Percentiles rank a stretch among this genome's conserved stretches.
Evolutionary conservation across 2,329 filamentous ascomycete genomes (phyloP).

Genomic region (Purpureocillium takamizusanense): DNA sequence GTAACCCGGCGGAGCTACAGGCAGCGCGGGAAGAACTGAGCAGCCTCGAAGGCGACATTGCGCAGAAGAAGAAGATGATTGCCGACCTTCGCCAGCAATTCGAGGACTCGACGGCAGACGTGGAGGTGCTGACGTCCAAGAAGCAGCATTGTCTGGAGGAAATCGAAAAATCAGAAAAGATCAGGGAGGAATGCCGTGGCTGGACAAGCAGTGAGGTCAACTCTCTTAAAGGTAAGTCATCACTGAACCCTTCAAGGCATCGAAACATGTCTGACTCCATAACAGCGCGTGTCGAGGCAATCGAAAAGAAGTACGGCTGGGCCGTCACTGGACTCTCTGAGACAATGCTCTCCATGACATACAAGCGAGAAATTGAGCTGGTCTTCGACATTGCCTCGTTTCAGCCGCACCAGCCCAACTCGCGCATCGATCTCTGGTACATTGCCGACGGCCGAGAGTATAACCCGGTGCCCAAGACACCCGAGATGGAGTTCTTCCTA

Average conservation of each 20-base stretch:
- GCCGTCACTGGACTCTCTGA: constrained; percentile 55
- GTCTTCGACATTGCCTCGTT: constrained; percentile 62
- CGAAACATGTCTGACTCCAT: neutral
- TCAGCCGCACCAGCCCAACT: constrained; percentile 33
- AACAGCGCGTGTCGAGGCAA: constrained; percentile 51
- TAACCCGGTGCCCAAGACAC: constrained; percentile 46
- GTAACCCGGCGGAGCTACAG: constrained; percentile 71
- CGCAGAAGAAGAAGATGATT: constrained; percentile 59
- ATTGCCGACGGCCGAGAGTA: constrained; percentile 49
- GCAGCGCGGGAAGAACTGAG: constrained; percentile 61
- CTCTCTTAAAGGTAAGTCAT: constrained; percentile 57
- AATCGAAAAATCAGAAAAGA: constrained; percentile 72
- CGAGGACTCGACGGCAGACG: constrained; percentile 54
- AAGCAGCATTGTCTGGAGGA: constrained; percentile 64
- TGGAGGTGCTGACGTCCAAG: constrained; percentile 53
- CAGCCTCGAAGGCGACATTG: constrained; percentile 57
- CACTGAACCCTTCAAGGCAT: no score
- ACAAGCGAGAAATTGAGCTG: constrained; percentile 62
- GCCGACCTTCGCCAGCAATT: constrained; percentile 58
- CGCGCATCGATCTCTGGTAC: constrained; percentile 61
- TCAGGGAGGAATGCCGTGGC: constrained; percentile 80
- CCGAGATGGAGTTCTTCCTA: constrained; percentile 67
- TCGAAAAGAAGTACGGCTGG: constrained; percentile 65
- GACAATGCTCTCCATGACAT: constrained; percentile 62
- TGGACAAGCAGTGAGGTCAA: constrained; percentile 80